phyloP scores from a whole-genome alignment of 2,329 filamentous ascomycete species.

The Chaetomiaceae sp. region DNA sequence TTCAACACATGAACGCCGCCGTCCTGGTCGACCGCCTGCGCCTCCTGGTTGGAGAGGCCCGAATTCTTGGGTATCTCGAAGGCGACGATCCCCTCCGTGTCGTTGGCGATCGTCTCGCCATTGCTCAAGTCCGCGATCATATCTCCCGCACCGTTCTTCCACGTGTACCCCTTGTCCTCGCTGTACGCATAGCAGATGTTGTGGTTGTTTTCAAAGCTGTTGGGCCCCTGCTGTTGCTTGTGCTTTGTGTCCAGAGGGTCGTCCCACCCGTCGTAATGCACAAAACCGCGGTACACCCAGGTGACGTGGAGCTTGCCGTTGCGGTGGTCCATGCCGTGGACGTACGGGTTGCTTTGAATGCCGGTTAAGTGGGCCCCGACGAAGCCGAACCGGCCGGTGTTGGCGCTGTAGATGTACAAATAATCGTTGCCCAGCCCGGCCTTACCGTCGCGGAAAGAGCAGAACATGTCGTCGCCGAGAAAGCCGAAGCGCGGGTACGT shows the following conservation, averaged over 20 bases:
- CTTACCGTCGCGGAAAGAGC: conserved; percentile 45
- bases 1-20: conserved; percentile 46
- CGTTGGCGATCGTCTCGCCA: conserved; percentile 36
- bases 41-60: conserved; percentile 46
- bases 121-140: conserved; percentile 31
- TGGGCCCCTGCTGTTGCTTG: conserved; percentile 38
- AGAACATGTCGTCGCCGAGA: conserved; percentile 35
- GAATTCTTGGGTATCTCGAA: conserved; percentile 40
- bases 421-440: conserved; percentile 45
- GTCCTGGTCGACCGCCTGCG: conserved; percentile 38
- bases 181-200: conserved; percentile 44
- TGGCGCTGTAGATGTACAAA: conserved; percentile 38
- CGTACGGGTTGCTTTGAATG: conserved; percentile 43
- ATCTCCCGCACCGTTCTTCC: conserved; percentile 35
- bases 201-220: conserved; percentile 42
- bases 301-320: conserved; percentile 35
- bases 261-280: conserved; percentile 38
- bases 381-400: conserved; percentile 32
- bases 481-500: conserved; percentile 46
- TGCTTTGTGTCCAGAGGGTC: conserved; percentile 35
- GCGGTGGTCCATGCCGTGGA: conserved; percentile 38
- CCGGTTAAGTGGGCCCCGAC: conserved; percentile 39
- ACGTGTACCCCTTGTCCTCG: conserved; percentile 38
- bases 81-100: conserved; percentile 36
- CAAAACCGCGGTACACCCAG: conserved; percentile 46